Conservation (phyloP, 257 asterid species). For the Nicotiana knightiana region DNA sequence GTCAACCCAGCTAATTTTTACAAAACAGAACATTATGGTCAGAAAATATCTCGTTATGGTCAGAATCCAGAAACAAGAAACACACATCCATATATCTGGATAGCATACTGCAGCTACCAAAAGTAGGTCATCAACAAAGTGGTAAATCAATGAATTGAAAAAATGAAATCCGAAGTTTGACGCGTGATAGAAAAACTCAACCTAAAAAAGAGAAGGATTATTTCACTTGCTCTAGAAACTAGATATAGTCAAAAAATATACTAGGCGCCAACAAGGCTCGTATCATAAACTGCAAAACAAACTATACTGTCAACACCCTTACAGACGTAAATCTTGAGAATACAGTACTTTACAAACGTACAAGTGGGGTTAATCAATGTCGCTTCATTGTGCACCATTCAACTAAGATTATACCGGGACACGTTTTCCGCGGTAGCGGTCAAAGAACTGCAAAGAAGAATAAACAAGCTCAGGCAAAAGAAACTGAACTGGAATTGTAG, state of each 20-base stretch:
- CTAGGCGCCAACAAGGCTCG: neutral
- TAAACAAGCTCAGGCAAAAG: neutral
- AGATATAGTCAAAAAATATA: neutral
- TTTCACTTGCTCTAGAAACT: neutral
- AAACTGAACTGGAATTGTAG: neutral
- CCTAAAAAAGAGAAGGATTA: neutral
- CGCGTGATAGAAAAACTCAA: neutral
- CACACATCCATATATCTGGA: neutral
- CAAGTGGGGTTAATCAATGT: constrained; percentile 5
- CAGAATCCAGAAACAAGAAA: too few species aligned
- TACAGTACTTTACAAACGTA: constrained; percentile 31
- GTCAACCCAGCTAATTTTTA: too few species aligned
- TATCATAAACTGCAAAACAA: neutral
- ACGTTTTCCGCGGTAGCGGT: constrained; percentile 67
- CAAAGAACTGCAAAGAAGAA: constrained; percentile 59
- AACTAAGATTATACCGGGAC: constrained; percentile 49
- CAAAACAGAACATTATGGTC: too few species aligned
- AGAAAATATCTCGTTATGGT: too few species aligned
- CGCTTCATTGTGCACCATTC: constrained; percentile 10
- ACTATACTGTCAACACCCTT: neutral
- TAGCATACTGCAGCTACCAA: too few species aligned
- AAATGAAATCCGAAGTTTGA: neutral
- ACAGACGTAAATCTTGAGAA: neutral
- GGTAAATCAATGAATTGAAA: neutral
- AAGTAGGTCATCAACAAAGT: too few species aligned